Base-by-base conservation (phyloP, 345 rosid species). In the Eucalyptus caleyi region DNA sequence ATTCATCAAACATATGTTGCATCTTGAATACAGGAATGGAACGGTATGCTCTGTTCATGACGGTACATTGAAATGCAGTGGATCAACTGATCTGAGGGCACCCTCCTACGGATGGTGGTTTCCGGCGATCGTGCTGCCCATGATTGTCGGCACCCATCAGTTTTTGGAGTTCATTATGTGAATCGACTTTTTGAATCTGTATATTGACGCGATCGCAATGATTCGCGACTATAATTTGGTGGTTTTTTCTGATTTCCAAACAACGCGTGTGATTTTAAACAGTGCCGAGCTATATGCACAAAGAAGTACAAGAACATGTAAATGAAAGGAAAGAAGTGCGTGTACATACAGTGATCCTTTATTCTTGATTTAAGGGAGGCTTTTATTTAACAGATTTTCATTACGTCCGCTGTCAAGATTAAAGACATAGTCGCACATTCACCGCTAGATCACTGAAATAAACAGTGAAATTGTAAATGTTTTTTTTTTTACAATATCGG, bases 31-130 rank as follows among this genome's bases (percentile, higher is more conserved):
- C 88, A 94, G 94, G 93, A 93, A 93, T 30, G 91, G 89, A 50
- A 91, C 92, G 4, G 89, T 90, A 62, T 94, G 96, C 92, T 91
- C 93, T 86, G 91, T 87, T 86, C 93, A 85, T 13, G 90, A 89
- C 47, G 54, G 91, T 44, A 92, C 81, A 72, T 87, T 92, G 89
- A 88, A 51, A 4, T 94, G 96, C 88, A 89, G 62, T 56, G 56
- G 86, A 56, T 91, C 95, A 0, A 67, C 77, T n/a, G 92, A 91
- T 51, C 34, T 51, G 54, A 91, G 87, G 59, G 86, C 89, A 72
- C 50, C 88, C 50, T 62, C 86, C 87, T 34, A n/a, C 44, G 89
- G 89, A 69, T 90, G 93, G 95, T 88, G 92, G 95, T 60, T 86
- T 67, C 91, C 37, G 86, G 88, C 89, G 92, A 88, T 92, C 27